Percentiles rank a stretch among this genome's conserved stretches.
Conservation (phyloP, 345 rosid species). For the Camelina neglecta region DNA sequence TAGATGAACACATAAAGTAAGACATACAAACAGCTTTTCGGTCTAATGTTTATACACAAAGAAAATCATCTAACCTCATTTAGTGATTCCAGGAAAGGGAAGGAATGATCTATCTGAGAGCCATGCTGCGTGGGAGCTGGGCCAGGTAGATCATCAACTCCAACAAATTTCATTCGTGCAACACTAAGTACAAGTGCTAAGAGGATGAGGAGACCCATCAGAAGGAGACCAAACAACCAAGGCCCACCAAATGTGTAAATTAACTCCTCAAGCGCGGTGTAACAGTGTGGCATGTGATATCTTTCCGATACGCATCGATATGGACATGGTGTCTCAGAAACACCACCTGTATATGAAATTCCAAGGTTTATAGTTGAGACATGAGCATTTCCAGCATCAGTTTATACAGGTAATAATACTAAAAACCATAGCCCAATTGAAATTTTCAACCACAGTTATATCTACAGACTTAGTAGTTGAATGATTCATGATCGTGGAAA, state of each 20-base stretch:
- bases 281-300: conserved; percentile 95
- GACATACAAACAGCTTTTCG: conserved; percentile 21
- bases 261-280: conserved; percentile 96
- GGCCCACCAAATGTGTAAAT: conserved; percentile 99
- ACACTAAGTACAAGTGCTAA: conserved; percentile 97
- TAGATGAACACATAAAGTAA: neutral
- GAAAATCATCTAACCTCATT: conserved; percentile 74
- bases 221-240: conserved; percentile 90
- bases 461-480: neutral
- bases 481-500: conserved; percentile 12
- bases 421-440: conserved; percentile 8
- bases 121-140: conserved; percentile 92
- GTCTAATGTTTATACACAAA: conserved; percentile 16
- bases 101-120: conserved; percentile 92
- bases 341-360: conserved; percentile 69
- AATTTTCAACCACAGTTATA: neutral
- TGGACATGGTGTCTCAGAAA: conserved; percentile 89
- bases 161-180: conserved; percentile 97
- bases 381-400: conserved; percentile 3
- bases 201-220: conserved; percentile 84
- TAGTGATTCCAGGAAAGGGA: conserved; percentile 95
- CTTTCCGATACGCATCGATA: conserved; percentile 88
- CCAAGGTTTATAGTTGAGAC: conserved; percentile 31
- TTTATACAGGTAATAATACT: conserved; percentile 15
- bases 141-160: conserved; percentile 91